Evolutionary conservation across 257 asterid genomes (phyloP), one percentile per base, ranked within the genome.

Genomic region (Plantago major): DNA sequence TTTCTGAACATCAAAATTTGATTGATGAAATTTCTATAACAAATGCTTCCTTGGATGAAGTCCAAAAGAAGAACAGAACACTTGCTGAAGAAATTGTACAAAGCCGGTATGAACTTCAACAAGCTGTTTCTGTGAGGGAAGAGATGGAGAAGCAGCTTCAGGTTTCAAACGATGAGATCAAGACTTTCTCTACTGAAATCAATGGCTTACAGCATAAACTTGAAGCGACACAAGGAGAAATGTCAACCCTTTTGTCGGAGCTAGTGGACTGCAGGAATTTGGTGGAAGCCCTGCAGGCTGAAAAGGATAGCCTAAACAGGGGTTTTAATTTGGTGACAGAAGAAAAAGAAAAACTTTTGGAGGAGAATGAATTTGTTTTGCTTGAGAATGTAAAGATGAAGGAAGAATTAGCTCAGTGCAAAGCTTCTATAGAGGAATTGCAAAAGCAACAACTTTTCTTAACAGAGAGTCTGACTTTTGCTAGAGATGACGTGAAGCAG

Each of bases 161-260:
- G 57, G 55, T 64, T 66, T 86, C 96, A 46, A 85, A 77, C 65
- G 76, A 64, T 46, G 86, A 88, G 75, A 72, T 74, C 77, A 83
- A 78, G 67, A 87, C 50, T 18, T 65, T 78, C 67, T 72, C 83
- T 73, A 76, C 77, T 65, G 74, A 78, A 74, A 78, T 77, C 65
- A 67, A 77, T 74, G 85, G 79, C 53, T 76, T 92, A 81, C 89
- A 81, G 80, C 76, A 60, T 72, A 78, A 79, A 47, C 71, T 92
- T 48, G 93, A 83, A 58, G 68, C 58, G 67, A 65, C 90, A 10
- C 84, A 79, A 71, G 86, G 61, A 64, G 87, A 84, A 67, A 61
- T 81, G 75, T 84, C 88, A 64, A 76, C 62, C 81, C 67, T 86
- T 69, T 72, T 85, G 30, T 68, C 84, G 0, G 96, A 89, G 82